These are phyloP conservation scores for Flaveria trinervia DNA, from an alignment of 129 eudicot genomes.

Conservation along the genomic window DNA sequence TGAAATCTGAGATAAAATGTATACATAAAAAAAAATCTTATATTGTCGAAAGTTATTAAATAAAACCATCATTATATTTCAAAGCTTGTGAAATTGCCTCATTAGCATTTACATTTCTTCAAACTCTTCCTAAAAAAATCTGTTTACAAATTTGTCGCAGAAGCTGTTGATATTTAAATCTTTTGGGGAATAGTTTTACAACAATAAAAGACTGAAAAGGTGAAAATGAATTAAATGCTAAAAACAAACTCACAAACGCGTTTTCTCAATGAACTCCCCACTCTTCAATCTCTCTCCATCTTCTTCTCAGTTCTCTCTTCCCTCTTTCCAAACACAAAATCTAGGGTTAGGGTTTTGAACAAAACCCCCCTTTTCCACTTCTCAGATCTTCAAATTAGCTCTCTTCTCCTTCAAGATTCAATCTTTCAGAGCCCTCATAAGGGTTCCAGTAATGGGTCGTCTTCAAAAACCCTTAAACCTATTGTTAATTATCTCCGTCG, in stretches of 20 bases:
- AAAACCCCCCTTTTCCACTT: slow-evolving; percentile 30
- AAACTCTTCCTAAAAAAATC: too few species aligned
- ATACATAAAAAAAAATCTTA: too few species aligned
- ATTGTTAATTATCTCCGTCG: slow-evolving; percentile 37
- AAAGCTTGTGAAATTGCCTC: too few species aligned
- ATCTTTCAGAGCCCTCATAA: slow-evolving; percentile 41
- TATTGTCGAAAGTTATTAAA: too few species aligned
- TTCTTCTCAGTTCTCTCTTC: slow-evolving; percentile 24
- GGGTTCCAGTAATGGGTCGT: slow-evolving; percentile 66
- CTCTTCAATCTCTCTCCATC: slow-evolving; percentile 42
- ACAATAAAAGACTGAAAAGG: slow-evolving; percentile 1
- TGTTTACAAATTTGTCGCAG: background rate
- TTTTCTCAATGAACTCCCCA: slow-evolving; percentile 48
- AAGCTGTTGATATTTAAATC: background rate
- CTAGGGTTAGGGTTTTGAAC: slow-evolving; percentile 61
- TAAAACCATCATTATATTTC: too few species aligned
- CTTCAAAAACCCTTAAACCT: slow-evolving; percentile 45
- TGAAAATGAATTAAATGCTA: slow-evolving; percentile 22
- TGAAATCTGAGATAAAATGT: too few species aligned
- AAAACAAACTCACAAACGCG: slow-evolving; percentile 48
- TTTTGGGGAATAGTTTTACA: background rate
- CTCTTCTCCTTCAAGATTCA: slow-evolving; percentile 17
- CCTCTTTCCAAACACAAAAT: slow-evolving; percentile 34
- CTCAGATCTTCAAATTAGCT: slow-evolving; percentile 21
- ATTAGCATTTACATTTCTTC: too few species aligned